A percentile compares a stretch with the other conserved stretches of the same genome.
These are phyloP conservation scores for Ceratobasidium papillatum DNA, from an alignment of 1,284 basidiomycete species.

Conservation along the genomic window DNA sequence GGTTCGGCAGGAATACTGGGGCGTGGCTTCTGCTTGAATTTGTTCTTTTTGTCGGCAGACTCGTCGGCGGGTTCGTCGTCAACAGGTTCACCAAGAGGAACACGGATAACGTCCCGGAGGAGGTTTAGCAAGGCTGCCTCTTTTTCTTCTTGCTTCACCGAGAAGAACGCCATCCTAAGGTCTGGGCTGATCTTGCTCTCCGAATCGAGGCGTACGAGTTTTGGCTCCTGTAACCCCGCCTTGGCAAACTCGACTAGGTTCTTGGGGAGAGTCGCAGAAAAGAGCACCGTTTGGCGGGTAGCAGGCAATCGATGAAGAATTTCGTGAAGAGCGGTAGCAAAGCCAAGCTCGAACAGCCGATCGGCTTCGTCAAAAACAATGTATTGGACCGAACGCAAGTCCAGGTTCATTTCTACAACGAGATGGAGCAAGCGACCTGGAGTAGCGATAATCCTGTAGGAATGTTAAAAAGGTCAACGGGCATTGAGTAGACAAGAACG, in stretches of 20 bases:
- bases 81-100: constrained; percentile 64
- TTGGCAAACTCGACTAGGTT: constrained; percentile 97
- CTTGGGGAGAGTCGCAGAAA: constrained; percentile 96
- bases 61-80: constrained; percentile 9
- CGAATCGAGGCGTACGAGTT: constrained; percentile 92
- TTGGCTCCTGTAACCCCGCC: constrained; percentile 93
- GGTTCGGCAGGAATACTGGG: constrained; percentile 61
- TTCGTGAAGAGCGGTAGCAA: constrained; percentile 90
- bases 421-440: constrained; percentile 97
- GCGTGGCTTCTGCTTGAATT: constrained; percentile 49
- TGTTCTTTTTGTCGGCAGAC: constrained; percentile 46
- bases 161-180: constrained; percentile 93
- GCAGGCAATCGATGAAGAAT: constrained; percentile 88
- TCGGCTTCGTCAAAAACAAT: constrained; percentile 99
- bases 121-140: constrained; percentile 90
- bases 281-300: constrained; percentile 89
- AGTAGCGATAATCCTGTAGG: constrained; percentile 88
- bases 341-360: constrained; percentile 97
- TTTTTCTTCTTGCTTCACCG: constrained; percentile 92
- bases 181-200: constrained; percentile 97
- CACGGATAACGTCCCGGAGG: constrained; percentile 85
- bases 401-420: constrained; percentile 96
- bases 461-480: neutral
- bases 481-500: constrained; percentile 52
- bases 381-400: constrained; percentile 87